These are phyloP conservation scores for Cercis canadensis DNA, from an alignment of 306 rosid species.

Conservation along the genomic window DNA sequence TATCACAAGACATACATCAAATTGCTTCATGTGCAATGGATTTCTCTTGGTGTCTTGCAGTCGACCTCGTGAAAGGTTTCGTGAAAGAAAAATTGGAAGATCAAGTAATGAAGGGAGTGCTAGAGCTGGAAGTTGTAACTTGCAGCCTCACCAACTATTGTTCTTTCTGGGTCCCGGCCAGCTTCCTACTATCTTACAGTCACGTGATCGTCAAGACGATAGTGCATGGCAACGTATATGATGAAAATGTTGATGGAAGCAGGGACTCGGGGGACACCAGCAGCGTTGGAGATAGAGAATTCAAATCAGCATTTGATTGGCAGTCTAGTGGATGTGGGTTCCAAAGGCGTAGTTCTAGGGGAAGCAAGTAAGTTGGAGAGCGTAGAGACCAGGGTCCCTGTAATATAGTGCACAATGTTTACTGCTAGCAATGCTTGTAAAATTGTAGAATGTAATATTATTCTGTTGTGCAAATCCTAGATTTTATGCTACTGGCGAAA, in stretches of 20 bases:
- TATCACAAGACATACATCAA: neutral
- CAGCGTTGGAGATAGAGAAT: conserved; percentile 87
- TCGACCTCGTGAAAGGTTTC: conserved; percentile 87
- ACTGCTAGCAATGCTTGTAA: too few species aligned
- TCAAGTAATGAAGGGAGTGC: conserved; percentile 71
- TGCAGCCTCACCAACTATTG: conserved; percentile 75
- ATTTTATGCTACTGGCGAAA: neutral
- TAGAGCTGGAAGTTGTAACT: conserved; percentile 57
- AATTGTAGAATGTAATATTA: neutral
- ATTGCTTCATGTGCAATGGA: conserved; percentile 23
- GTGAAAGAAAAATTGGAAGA: conserved; percentile 91
- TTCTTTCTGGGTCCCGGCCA: conserved; percentile 83
- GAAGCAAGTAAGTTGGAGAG: conserved; percentile 76
- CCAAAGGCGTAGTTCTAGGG: conserved; percentile 82
- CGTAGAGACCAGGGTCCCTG: conserved; percentile 64
- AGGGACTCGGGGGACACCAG: conserved; percentile 85
- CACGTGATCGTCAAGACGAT: conserved; percentile 85
- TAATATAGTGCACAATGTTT: conserved; percentile 58
- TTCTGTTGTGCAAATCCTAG: neutral
- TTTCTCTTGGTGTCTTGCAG: conserved; percentile 50
- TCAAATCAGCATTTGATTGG: conserved; percentile 75
- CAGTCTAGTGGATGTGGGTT: conserved; percentile 74
- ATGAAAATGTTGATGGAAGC: conserved; percentile 92
- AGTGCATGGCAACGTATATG: conserved; percentile 62
- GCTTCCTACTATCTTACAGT: conserved; percentile 80